A percentile compares a stretch with the other conserved stretches of the same genome.
These are phyloP conservation scores for Cercospora sesami DNA, from an alignment of 2,329 filamentous ascomycete genomes.

Conservation along the genomic window DNA sequence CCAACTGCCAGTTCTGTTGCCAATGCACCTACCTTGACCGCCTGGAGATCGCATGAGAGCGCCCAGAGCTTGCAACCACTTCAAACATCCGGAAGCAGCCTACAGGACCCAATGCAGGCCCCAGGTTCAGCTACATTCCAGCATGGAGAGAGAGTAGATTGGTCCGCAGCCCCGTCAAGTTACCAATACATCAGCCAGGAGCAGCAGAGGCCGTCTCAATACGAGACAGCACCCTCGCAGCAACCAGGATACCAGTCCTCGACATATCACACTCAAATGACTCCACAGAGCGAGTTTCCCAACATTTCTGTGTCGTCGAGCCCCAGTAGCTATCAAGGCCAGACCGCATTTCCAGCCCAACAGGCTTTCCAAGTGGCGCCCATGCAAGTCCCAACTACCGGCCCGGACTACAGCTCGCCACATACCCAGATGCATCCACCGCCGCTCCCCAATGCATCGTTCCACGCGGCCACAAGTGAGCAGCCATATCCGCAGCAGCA, in stretches of 20 bases:
- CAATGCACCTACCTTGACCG: slow-evolving; percentile 26
- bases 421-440: slow-evolving; percentile 34
- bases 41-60: slow-evolving; percentile 37
- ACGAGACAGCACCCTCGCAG: slow-evolving; percentile 29
- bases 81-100: slow-evolving; percentile 13
- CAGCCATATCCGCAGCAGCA: slow-evolving; percentile 28
- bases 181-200: slow-evolving; percentile 32
- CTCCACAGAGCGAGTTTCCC: slow-evolving; percentile 29
- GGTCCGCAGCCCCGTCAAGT: slow-evolving; percentile 25
- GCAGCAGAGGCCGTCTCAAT: slow-evolving; percentile 29
- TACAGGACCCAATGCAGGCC: slow-evolving; percentile 25
- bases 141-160: slow-evolving; percentile 28
- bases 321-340: slow-evolving; percentile 27
- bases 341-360: slow-evolving; percentile 21
- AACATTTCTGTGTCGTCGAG: slow-evolving; percentile 32
- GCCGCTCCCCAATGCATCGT: slow-evolving; percentile 27
- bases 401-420: slow-evolving; percentile 27
- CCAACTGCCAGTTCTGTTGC: slow-evolving; percentile 22
- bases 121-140: slow-evolving; percentile 19
- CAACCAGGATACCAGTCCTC: slow-evolving; percentile 24
- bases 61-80: slow-evolving; percentile 18
- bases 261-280: slow-evolving; percentile 26
- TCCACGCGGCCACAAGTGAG: slow-evolving; percentile 26
- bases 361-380: slow-evolving; percentile 27
- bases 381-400: slow-evolving; percentile 28